Conservation (phyloP, 139 green algal genomes). For the Zygnema cylindricum region DNA sequence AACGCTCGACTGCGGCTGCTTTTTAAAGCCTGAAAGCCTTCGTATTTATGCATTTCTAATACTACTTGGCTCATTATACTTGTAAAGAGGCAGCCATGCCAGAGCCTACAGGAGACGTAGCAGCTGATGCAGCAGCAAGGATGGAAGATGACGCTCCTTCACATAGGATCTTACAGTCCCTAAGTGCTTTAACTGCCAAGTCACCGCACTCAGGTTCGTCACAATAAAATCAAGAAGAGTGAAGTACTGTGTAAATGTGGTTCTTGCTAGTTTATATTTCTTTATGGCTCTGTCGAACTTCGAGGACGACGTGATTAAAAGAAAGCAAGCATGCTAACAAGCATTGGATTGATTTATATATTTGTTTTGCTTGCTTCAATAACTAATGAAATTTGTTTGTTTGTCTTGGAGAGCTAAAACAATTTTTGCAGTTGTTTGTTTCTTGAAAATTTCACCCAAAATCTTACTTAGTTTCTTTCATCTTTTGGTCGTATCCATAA, state of each 20-base stretch:
- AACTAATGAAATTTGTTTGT: not conserved
- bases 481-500: too few relatives aligned
- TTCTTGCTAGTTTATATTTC: not conserved
- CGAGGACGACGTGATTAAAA: too few relatives aligned
- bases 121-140: not conserved
- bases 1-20: too few relatives aligned
- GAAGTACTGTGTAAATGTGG: not conserved
- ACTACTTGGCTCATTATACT: too few relatives aligned
- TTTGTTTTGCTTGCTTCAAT: not conserved
- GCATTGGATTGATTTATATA: not conserved
- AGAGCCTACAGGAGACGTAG: conserved; percentile 2
- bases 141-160: not conserved
- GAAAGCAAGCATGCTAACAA: too few relatives aligned
- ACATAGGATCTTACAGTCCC: not conserved
- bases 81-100: conserved; percentile 3
- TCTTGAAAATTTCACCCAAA: too few relatives aligned
- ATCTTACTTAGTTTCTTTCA: not conserved
- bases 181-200: not conserved
- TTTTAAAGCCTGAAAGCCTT: too few relatives aligned
- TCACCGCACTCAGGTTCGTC: not conserved
- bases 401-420: not conserved
- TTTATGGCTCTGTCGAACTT: too few relatives aligned
- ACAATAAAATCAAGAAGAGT: not conserved
- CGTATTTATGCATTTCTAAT: too few relatives aligned
- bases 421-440: not conserved